Evolutionary conservation across 2,329 filamentous ascomycete genomes (phyloP).

Genomic region (Penicillium psychrosexuale): DNA sequence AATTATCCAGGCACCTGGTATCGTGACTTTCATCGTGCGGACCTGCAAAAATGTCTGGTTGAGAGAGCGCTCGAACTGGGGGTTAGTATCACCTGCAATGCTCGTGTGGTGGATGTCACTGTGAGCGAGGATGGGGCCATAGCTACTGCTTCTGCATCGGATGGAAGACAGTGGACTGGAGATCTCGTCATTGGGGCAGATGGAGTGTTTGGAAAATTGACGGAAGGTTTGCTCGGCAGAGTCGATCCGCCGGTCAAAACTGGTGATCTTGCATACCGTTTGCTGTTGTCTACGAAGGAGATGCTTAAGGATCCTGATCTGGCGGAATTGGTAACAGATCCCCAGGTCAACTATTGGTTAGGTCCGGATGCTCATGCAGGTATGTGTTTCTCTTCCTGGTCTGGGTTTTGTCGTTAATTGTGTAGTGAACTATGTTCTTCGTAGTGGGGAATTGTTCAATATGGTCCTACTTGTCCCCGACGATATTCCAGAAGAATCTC

Average conservation of each 20-base stretch:
- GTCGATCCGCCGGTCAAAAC: slow-evolving; percentile 50
- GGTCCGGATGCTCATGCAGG: slow-evolving; percentile 51
- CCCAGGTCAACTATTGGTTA: slow-evolving; percentile 55
- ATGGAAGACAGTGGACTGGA: slow-evolving; percentile 23
- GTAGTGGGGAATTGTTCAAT: slow-evolving; percentile 45
- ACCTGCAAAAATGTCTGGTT: slow-evolving; percentile 50
- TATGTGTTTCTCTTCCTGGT: background rate
- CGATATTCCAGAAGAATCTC: slow-evolving; percentile 55
- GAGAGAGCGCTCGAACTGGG: slow-evolving; percentile 50
- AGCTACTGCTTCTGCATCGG: slow-evolving; percentile 37
- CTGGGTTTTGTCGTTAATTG: background rate
- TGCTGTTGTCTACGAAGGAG: slow-evolving; percentile 49
- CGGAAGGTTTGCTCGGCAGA: slow-evolving; percentile 46
- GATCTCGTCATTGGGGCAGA: slow-evolving; percentile 30
- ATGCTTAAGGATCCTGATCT: slow-evolving; percentile 50
- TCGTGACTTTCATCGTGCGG: slow-evolving; percentile 56
- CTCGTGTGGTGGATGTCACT: slow-evolving; percentile 44
- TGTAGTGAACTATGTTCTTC: slow-evolving; percentile 57
- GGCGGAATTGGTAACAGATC: slow-evolving; percentile 43
- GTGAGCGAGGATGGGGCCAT: slow-evolving; percentile 31
- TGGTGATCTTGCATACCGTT: slow-evolving; percentile 56
- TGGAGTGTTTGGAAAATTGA: slow-evolving; percentile 33
- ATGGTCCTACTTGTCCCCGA: slow-evolving; percentile 64
- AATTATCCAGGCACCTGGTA: slow-evolving; percentile 43
- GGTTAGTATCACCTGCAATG: slow-evolving; percentile 44